Evolutionary conservation across 352 stramenopile genomes (phyloP), one percentile per base, ranked within the genome.

Genomic region (Phytopythium vexans): DNA sequence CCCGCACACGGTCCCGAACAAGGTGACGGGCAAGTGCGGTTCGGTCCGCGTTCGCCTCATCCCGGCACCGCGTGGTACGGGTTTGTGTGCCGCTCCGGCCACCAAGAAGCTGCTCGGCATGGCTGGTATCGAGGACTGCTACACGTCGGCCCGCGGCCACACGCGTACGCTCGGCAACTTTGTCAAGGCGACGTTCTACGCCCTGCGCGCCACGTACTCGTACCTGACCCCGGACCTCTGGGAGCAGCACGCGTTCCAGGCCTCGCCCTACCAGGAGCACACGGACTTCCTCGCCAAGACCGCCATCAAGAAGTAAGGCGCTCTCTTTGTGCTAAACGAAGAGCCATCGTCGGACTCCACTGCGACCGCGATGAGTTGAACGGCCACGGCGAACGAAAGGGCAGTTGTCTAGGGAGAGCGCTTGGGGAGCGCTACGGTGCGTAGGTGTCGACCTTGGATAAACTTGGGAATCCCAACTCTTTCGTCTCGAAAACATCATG

Each of bases 121-220:
- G 96, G 97, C 97, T 58, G 97, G 97, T 80, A 97, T 99, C 67
- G 84, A 99, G 74, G 97, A 99, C 73, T 99, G 96, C 91, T 97
- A 97, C 81, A 98, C 95, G 43, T 97, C 86, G 68, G 86, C 95
- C 4, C 78, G 88, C 74, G 96, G 96, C 70, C 97, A 99, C 94
- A 99, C 97, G 63, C 96, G 97, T 75, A 99, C 97, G 57, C 96
- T 99, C 70, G 97, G 97, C 74, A 99, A 99, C 95, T 99, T 99
- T 75, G 97, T 99, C 71, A 99, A 99, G 95, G 97, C 97, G 41
- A 97, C 98, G 50, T 99, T 99, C 86, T 98, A 98, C 74, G 97
- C 97, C 44, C 85, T 99, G 27, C 82, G 86, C 41, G 95, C 96
- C 57, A 99, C 97, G 33, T 99, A 99, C 87, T 76, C 91, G 65